Evolutionary conservation across 768 basidiomycete species (phyloP), one percentile per base, ranked within the genome.

Genomic region (Postia placenta): DNA sequence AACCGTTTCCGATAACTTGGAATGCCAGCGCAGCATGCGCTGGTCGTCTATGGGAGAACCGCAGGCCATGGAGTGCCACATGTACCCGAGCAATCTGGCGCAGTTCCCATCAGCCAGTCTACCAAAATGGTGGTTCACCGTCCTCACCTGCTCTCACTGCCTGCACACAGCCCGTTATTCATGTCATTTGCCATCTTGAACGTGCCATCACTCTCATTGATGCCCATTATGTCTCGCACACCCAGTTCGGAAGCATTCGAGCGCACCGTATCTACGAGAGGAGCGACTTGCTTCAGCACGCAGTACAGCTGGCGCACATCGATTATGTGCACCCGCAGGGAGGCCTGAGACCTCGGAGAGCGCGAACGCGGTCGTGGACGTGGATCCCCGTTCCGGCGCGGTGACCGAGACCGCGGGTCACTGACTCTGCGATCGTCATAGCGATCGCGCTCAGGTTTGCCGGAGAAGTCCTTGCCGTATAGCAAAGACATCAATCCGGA

Each of bases 401-500:
- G 52, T 1, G 55, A 57, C 11, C 23, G 35, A 5, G 52, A 54
- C 2, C 52, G 50, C 9, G 47, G 28, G 7, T 14, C 12, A 9
- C 38, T 14, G 7, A n/a, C 43, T 37, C n/a, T n/a, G 49, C 40
- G 30, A 15, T 44, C 36, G 4, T 11, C 23, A 9, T 22, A 17
- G 9, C 37, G 11, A 33, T 42, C 46, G 1, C 42, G 42, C 33
- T 5, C 11, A 19, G 28, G n/a, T n/a, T n/a, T n/a, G n/a, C n/a
- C n/a, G n/a, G n/a, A n/a, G n/a, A n/a, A n/a, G n/a, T n/a, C n/a
- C n/a, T 27, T 30, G 12, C n/a, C 14, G 25, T 61, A 57, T 11
- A 73, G 45, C 7, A 74, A 50, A 6, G 64, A 60, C 47, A 56
- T 63, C 30, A 80, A 60, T 2, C 74, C 74, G 9, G 60, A 63